Conservation (phyloP, 139 green algal species). For the Chlorella sp. region DNA sequence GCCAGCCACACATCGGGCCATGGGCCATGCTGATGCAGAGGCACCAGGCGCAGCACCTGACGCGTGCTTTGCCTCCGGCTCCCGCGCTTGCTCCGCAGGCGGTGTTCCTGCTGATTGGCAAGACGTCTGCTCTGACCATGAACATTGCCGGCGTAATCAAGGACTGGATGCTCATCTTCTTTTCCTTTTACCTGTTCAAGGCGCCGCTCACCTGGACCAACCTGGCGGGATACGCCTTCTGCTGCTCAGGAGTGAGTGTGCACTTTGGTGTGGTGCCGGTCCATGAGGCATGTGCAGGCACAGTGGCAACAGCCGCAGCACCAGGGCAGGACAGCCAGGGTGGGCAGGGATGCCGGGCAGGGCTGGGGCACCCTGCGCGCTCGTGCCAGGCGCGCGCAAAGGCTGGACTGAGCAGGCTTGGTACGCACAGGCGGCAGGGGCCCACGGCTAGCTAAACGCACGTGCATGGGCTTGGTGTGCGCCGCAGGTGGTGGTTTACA, state of each 20-base stretch:
- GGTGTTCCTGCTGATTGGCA: slow-evolving; percentile 90
- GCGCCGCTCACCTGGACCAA: slow-evolving; percentile 81
- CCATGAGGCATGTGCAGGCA: neutral
- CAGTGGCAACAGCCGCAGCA: neutral
- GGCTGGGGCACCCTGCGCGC: too few relatives aligned
- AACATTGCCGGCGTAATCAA: slow-evolving; percentile 97
- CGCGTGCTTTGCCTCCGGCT: too few relatives aligned
- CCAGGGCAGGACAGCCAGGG: too few relatives aligned
- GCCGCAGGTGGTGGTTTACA: slow-evolving; percentile 53
- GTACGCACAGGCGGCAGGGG: too few relatives aligned
- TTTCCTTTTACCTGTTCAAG: slow-evolving; percentile 82
- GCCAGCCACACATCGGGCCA: too few relatives aligned
- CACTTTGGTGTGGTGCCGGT: neutral
- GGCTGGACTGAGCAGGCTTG: too few relatives aligned
- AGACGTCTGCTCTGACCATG: slow-evolving; percentile 94
- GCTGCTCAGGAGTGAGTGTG: slow-evolving; percentile 48
- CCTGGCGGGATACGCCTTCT: slow-evolving; percentile 68
- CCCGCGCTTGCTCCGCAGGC: slow-evolving; percentile 31
- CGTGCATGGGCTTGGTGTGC: neutral
- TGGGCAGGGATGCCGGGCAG: too few relatives aligned
- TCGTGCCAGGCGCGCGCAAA: too few relatives aligned
- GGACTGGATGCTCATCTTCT: slow-evolving; percentile 97
- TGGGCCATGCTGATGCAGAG: too few relatives aligned
- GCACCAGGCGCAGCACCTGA: too few relatives aligned
- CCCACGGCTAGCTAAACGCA: too few relatives aligned